Evolutionary conservation across 352 stramenopile genomes (phyloP).

Genomic region (Phytophthora citricola): DNA sequence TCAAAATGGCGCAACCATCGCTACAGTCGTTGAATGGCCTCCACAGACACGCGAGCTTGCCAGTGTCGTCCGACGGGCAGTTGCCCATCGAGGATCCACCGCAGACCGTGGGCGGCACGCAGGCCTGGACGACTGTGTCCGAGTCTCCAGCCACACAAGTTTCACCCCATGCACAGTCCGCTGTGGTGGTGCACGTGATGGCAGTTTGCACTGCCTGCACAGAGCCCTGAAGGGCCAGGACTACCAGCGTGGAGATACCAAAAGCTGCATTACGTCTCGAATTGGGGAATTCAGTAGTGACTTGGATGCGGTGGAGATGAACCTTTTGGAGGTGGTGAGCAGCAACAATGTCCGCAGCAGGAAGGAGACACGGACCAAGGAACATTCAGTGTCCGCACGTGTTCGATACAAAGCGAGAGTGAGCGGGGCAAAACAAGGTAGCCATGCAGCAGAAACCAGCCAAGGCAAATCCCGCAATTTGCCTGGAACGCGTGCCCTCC

Average conservation of each 20-base stretch:
- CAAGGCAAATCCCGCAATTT: constrained; percentile 32
- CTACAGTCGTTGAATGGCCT: constrained; percentile 31
- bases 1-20: constrained; percentile 33
- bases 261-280: constrained; percentile 26
- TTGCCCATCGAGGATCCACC: constrained; percentile 57
- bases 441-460: constrained; percentile 27
- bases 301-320: not conserved
- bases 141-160: constrained; percentile 81
- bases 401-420: constrained; percentile 27
- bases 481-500: constrained; percentile 17
- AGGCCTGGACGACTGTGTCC: constrained; percentile 63
- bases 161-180: constrained; percentile 68
- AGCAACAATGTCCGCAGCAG: constrained; percentile 1
- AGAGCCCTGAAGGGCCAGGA: constrained; percentile 15
- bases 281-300: constrained; percentile 27
- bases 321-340: not conserved
- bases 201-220: constrained; percentile 31
- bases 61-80: constrained; percentile 69
- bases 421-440: constrained; percentile 23
- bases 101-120: constrained; percentile 66
- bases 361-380: constrained; percentile 29
- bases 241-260: constrained; percentile 14
- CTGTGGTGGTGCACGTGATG: constrained; percentile 66
- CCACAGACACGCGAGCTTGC: constrained; percentile 79
- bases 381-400: constrained; percentile 28